Evolutionary conservation across 345 rosid genomes (phyloP), one percentile per base, ranked within the genome.

Genomic region (Erucastrum elatum): DNA sequence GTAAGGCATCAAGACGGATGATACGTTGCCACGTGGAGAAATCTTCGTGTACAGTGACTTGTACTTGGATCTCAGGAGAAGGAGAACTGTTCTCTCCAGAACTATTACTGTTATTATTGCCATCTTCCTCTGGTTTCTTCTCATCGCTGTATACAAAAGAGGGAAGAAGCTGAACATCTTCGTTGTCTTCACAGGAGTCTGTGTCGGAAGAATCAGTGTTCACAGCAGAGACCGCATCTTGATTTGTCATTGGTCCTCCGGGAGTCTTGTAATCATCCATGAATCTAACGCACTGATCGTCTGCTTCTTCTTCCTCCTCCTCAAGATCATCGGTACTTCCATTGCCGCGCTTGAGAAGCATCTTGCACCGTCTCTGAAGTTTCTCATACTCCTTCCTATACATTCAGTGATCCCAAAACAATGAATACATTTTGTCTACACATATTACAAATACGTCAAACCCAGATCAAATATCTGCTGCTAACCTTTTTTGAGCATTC

Each of bases 1-100:
- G 97, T 56, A 96, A 84, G 8, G 99, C 99, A 88, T 96, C 99
- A 39, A 96, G 88, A 25, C 97, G 94, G 76, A 96, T 96, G 64
- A 93, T 93, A 44, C 98, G 91, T 78, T 88, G 97, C 99, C 99
- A 93, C 0, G 92, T 90, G 4, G 89, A 73, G 79, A 90, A 96
- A 80, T 88, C 89, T 84, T 96, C 98, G 6, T 83, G 81, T 26
- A 85, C 70, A 17, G 41, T 8, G 2, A 33, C 64, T 66, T 84
- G 72, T 66, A 84, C 75, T 34, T 53, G 81, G 17, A 75, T 72
- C 72, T 87, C 88, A 62, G 84, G 58, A 72, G 75, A 74, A 17
- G 81, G 81, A 75, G 92, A 76, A 63, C 11, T 49, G 66, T 74
- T 65, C 65, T 78, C 83, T 66, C 84, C 76, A 39, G 84, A 75